Base-by-base conservation (phyloP, 192 early-diverging fungal genomes). In the Radiomyces spectabilis region DNA sequence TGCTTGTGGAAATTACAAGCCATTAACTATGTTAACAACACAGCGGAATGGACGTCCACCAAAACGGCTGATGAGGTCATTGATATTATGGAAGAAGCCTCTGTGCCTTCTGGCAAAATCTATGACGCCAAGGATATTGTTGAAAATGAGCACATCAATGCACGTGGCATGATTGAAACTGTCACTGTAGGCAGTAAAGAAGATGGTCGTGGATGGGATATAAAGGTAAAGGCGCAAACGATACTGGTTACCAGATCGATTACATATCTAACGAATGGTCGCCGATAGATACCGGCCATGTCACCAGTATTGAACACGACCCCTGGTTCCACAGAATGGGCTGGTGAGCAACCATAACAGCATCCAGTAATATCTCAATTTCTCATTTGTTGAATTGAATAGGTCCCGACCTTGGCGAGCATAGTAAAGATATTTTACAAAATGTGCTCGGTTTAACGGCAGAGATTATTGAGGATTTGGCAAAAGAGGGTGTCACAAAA, bases 241-340 rank as follows among this genome's bases (percentile, higher is more conserved):
- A 10, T 5, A 2, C 19, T 34, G n/a, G 8, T n/a, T 19, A 16
- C 13, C 18, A 46, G 2, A 30, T 21, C 2, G 6, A 18, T 19
- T 46, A 7, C 1, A 29, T 15, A 38, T 25, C n/a, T 27, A 27
- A 31, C 19, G 7, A 27, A 26, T 5, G 32, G 22, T 61, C 12
- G 15, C 33, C 38, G 27, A 41, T 21, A 65, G 65, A 41, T 71
- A n/a, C 66, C 73, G 7, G 75, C 54, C 25, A 65, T 75, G 34
- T 44, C 61, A n/a, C 75, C 75, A 21, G 57, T 61, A 22, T 33
- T 77, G 7, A 49, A 31, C 9, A 46, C 34, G 1, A 77, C 75
- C 15, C 75, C 75, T 30, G 75, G 75, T 37, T 55, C 49, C 46
- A 77, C 73, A n/a, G 43, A 55, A 55, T 77, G 75, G 75, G 68